These are phyloP conservation scores for Penicillium aurantiogriseum DNA, from an alignment of 2,329 filamentous ascomycete genomes.

Conservation along the genomic window DNA sequence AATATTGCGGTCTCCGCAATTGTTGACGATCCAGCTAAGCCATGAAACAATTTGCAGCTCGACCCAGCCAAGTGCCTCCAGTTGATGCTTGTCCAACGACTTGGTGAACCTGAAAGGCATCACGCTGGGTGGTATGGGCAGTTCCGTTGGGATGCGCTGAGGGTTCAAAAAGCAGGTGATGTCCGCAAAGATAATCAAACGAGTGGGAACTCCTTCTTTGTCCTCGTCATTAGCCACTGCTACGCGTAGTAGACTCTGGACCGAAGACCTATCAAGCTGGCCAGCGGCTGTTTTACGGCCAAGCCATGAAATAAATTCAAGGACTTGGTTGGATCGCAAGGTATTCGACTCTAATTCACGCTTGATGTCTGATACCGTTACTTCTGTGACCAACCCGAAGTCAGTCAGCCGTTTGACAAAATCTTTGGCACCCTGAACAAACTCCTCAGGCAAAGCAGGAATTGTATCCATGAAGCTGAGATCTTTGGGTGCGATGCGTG, in stretches of 20 bases:
- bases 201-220: constrained; percentile 58
- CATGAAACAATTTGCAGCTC: constrained; percentile 82
- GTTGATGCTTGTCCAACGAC: constrained; percentile 61
- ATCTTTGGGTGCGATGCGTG: constrained; percentile 71
- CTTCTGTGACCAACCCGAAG: constrained; percentile 80
- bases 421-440: constrained; percentile 63
- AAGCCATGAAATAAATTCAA: constrained; percentile 82
- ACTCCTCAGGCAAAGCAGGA: constrained; percentile 74
- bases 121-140: constrained; percentile 77
- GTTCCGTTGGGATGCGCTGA: constrained; percentile 74
- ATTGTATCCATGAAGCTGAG: constrained; percentile 83
- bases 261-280: constrained; percentile 68
- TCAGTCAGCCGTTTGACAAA: constrained; percentile 80
- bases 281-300: constrained; percentile 68
- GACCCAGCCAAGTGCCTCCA: constrained; percentile 82
- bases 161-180: constrained; percentile 73
- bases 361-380: constrained; percentile 83
- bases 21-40: constrained; percentile 76
- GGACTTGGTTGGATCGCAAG: constrained; percentile 72
- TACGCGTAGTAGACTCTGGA: constrained; percentile 71
- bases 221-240: constrained; percentile 60
- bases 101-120: constrained; percentile 83
- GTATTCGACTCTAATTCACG: constrained; percentile 79
- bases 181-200: constrained; percentile 72
- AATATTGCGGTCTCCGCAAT: constrained; percentile 55